These are phyloP conservation scores for Raffaelea albimanens DNA, from an alignment of 2,329 filamentous ascomycete species.

Conservation along the genomic window DNA sequence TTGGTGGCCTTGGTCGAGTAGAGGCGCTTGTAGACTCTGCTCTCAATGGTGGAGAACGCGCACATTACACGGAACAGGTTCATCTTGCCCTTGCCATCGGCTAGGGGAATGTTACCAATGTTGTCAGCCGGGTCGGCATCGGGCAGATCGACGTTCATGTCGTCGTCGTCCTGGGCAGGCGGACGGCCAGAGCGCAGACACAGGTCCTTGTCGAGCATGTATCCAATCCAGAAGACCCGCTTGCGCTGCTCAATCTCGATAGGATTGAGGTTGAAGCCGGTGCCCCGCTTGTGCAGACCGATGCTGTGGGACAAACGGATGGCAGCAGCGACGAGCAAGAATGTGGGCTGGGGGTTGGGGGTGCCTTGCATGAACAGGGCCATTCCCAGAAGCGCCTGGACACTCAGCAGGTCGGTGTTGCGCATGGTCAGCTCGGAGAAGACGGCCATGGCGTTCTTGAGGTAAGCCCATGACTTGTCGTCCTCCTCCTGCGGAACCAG, in stretches of 20 bases:
- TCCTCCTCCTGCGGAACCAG: conserved; percentile 85
- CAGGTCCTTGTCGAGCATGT: conserved; percentile 56
- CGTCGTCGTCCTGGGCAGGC: conserved; percentile 53
- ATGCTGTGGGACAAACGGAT: conserved; percentile 89
- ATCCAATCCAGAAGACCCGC: conserved; percentile 57
- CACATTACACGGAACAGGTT: conserved; percentile 93
- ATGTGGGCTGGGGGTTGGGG: conserved; percentile 90
- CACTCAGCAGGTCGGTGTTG: conserved; percentile 88
- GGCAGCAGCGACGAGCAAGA: conserved; percentile 81
- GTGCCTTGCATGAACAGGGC: conserved; percentile 91
- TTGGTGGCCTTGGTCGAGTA: conserved; percentile 91
- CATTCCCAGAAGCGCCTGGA: conserved; percentile 90
- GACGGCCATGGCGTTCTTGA: conserved; percentile 94
- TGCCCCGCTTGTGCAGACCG: conserved; percentile 86
- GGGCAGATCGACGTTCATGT: conserved; percentile 92
- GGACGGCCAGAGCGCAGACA: conserved; percentile 51
- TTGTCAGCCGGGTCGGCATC: conserved; percentile 86
- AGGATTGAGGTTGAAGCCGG: conserved; percentile 85
- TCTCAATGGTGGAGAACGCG: conserved; percentile 83
- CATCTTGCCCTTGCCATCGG: conserved; percentile 83
- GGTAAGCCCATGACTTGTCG: conserved; percentile 85
- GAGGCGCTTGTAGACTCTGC: conserved; percentile 83
- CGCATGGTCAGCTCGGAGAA: conserved; percentile 90
- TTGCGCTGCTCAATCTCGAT: conserved; percentile 86
- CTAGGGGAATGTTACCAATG: conserved; percentile 85